phyloP scores from a whole-genome alignment of 768 basidiomycete species.

The Asterophora parasitica region DNA sequence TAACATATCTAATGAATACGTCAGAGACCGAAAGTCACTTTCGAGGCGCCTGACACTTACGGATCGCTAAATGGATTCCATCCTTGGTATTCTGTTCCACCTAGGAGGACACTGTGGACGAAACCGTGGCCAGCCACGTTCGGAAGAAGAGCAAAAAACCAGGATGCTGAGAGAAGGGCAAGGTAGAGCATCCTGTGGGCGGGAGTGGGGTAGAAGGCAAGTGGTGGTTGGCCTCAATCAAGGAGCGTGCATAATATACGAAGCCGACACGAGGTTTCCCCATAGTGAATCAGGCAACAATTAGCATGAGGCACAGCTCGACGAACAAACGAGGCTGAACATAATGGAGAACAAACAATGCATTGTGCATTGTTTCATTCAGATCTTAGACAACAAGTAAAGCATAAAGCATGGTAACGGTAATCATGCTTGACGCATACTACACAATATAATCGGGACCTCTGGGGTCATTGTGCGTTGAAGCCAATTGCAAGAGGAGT shows the following conservation, averaged over 20 bases:
- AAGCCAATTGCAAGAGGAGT: no score
- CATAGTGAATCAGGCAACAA: background rate
- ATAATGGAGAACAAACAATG: background rate
- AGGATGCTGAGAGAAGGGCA: background rate
- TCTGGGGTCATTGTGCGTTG: no score
- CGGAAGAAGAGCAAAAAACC: background rate
- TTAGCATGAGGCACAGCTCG: background rate
- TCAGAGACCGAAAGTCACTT: slow-evolving; percentile 6
- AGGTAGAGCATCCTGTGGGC: slow-evolving; percentile 1
- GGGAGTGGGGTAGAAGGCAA: background rate
- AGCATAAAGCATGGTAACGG: background rate
- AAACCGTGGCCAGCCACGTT: slow-evolving; percentile 29
- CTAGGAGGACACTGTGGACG: slow-evolving; percentile 27
- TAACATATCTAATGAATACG: slow-evolving; percentile 22
- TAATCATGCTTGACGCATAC: no score
- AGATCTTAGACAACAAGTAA: background rate
- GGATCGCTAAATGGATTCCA: slow-evolving; percentile 37
- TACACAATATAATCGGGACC: no score
- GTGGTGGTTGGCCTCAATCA: background rate
- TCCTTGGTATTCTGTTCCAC: slow-evolving; percentile 28
- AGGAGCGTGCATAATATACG: background rate
- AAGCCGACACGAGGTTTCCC: background rate
- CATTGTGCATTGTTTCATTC: background rate
- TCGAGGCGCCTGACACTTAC: slow-evolving; percentile 20
- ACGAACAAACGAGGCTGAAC: slow-evolving; percentile 2